A percentile compares a stretch with the other conserved stretches of the same genome.
These are phyloP conservation scores for Periconia sp. DNA, from an alignment of 2,329 filamentous ascomycete genomes.

Conservation along the genomic window DNA sequence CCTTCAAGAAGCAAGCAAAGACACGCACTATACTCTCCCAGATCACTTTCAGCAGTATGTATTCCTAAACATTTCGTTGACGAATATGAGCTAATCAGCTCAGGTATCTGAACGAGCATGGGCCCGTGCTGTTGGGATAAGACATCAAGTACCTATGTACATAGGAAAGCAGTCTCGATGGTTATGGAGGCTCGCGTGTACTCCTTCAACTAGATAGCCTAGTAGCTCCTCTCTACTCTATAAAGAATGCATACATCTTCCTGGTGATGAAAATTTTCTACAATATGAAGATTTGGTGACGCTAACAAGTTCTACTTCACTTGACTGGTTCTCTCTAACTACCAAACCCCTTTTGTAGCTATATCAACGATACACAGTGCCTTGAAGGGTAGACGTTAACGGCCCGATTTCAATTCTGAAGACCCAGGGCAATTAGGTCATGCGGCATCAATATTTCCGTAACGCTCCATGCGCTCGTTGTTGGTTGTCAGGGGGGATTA, in stretches of 20 bases:
- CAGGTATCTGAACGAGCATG: conserved; percentile 51
- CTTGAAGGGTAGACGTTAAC: too few relatives aligned
- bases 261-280: background rate
- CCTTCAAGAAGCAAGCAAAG: conserved; percentile 47
- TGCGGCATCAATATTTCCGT: too few relatives aligned
- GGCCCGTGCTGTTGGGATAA: conserved; percentile 13
- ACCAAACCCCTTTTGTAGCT: too few relatives aligned
- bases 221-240: background rate
- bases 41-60: conserved; percentile 51
- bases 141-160: background rate
- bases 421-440: too few relatives aligned
- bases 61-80: background rate
- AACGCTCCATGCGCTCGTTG: too few relatives aligned
- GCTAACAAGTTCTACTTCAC: background rate
- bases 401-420: too few relatives aligned
- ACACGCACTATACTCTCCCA: conserved; percentile 47
- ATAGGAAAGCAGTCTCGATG: too few relatives aligned
- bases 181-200: too few relatives aligned
- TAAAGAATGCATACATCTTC: background rate
- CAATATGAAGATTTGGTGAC: background rate
- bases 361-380: too few relatives aligned
- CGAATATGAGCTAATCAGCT: conserved; percentile 4
- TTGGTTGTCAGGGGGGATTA: too few relatives aligned
- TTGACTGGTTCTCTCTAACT: too few relatives aligned
- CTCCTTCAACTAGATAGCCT: background rate